A percentile compares a stretch with the other conserved stretches of the same genome.
Conservation (phyloP, 192 early-diverging fungal species). For the Coemansia sp. region DNA sequence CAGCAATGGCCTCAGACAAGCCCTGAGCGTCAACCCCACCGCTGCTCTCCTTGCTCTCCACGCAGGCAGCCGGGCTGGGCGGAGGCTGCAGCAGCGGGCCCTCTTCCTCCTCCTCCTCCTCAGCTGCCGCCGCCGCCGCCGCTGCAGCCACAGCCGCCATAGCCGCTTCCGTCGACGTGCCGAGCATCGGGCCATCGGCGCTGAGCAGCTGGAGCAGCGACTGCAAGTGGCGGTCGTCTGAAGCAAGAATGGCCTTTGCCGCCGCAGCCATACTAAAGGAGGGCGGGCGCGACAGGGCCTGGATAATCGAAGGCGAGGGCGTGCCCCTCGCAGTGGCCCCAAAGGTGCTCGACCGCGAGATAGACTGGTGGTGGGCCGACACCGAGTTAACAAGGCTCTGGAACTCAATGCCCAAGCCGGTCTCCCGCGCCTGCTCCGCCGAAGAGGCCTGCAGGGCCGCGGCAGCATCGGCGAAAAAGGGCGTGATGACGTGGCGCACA, state of each 20-base stretch:
- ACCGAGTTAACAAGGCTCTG: conserved; percentile 38
- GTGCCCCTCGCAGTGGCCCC: conserved; percentile 48
- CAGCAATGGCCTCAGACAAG: conserved; percentile 19
- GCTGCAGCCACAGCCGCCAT: not conserved
- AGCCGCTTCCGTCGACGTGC: conserved; percentile 15
- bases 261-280: conserved; percentile 23
- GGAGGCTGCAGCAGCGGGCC: not conserved
- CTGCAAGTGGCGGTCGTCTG: conserved; percentile 42
- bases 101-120: not conserved
- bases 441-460: too few species aligned
- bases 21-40: conserved; percentile 13
- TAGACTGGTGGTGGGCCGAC: conserved; percentile 28
- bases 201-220: conserved; percentile 50
- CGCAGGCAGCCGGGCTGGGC: not conserved
- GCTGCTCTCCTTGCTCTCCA: not conserved
- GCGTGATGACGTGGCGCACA: conserved; percentile 52
- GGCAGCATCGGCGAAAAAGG: conserved; percentile 32
- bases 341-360: conserved; percentile 48
- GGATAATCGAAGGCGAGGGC: conserved; percentile 53
- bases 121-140: not conserved
- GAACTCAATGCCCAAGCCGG: conserved; percentile 38
- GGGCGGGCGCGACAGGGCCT: conserved; percentile 33
- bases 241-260: conserved; percentile 45
- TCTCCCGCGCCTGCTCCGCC: conserved; percentile 8
- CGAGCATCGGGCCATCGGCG: conserved; percentile 49